A percentile compares a stretch with the other conserved stretches of the same genome.
Evolutionary conservation across 192 early-diverging fungal genomes (phyloP).

Genomic region (Pilaira anomala): DNA sequence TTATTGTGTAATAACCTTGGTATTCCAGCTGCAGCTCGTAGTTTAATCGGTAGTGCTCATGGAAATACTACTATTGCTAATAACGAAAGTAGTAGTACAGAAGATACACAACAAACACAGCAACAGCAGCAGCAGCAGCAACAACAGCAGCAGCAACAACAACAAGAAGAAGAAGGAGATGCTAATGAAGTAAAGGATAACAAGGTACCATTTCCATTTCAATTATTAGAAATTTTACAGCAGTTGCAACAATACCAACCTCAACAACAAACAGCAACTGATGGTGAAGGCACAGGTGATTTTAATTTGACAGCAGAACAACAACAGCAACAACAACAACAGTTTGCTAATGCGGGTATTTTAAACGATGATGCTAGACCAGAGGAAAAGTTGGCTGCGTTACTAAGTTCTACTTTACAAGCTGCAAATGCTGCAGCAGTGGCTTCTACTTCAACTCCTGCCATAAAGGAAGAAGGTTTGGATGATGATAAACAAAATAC

Average conservation of each 20-base stretch:
- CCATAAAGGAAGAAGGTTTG: not conserved
- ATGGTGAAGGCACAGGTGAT: not conserved
- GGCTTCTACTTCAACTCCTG: not conserved
- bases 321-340: not conserved
- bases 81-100: not conserved
- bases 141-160: not conserved
- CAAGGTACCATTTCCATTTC: slow-evolving; percentile 5
- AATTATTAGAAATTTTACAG: slow-evolving; percentile 17
- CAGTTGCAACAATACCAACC: slow-evolving; percentile 25
- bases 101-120: slow-evolving; percentile 1
- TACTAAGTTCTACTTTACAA: slow-evolving; percentile 10
- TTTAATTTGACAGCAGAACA: not conserved
- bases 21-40: slow-evolving; percentile 2
- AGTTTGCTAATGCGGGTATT: not conserved
- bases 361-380: slow-evolving; percentile 2
- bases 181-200: not conserved
- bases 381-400: slow-evolving; percentile 16
- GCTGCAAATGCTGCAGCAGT: slow-evolving; percentile 7
- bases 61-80: not conserved
- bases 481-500: not conserved
- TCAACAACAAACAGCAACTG: not conserved
- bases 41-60: not conserved
- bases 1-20: slow-evolving; percentile 21
- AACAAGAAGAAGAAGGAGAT: not conserved
- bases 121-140: no score